Evolutionary conservation across 2,329 filamentous ascomycete species (phyloP), one percentile per base, ranked within the genome.

Genomic region (Aspergillus pseudoterreus): DNA sequence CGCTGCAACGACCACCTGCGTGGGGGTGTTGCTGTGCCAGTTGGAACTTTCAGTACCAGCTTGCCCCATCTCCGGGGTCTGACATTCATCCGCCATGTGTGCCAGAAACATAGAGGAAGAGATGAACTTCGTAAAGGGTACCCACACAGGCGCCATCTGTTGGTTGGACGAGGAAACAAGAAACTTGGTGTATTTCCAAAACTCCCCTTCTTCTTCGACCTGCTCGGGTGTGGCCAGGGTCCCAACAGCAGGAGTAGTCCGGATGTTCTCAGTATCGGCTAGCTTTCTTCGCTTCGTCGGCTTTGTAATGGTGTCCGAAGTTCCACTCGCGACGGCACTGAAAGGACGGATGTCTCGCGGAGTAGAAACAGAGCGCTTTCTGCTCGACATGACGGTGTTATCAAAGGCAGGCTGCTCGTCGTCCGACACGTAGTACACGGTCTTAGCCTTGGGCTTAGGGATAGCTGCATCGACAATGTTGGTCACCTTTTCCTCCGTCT

Each of bases 91-190:
- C 2, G 45, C 47, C 57, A 63, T 58, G 12, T 45, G 43, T 1
- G 45, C 33, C 6, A 62, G 42, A 32, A 63, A 64, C 3, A 49
- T 32, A 6, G 58, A 49, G 3, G 57, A 46, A 1, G 52, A 52
- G 9, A 17, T 17, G 42, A 58, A 60, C 19, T 49, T 27, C 36
- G 43, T 27, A 50, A 52, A 62, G 5, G 51, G 51, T 6, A 58
- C 35, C 53, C 57, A 60, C 5, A 57, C 57, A 1, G 62, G 56
- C 1, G 57, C 55, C 51, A 56, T 57, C 9, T 42, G 32, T 17
- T 59, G 55, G 17, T 14, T 47, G 33, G 45, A 54, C 4, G 53
- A 47, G 3, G 50, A 53, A 4, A 60, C 54, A 3, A 61, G 49
- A 38, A 64, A 61, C 11, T 32, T 55, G 5, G 59, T 58, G 27